Percentiles rank a stretch among this genome's conserved stretches.
Evolutionary conservation across 2,329 filamentous ascomycete species (phyloP).

Genomic region (Phyllosticta citrichinensis): DNA sequence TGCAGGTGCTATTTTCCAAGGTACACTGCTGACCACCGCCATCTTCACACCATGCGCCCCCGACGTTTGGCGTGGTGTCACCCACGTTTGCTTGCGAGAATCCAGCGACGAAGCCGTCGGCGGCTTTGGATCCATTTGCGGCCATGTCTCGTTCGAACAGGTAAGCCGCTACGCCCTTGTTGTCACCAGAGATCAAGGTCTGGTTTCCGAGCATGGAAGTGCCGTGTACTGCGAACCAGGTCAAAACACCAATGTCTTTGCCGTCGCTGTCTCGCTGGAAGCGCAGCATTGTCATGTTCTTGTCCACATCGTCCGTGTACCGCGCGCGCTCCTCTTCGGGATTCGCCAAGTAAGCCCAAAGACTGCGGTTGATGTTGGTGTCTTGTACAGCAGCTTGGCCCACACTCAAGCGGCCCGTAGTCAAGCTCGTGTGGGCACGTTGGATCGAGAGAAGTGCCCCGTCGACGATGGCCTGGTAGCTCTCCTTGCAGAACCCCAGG

Average conservation of each 20-base stretch:
- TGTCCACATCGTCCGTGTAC: conserved; percentile 62
- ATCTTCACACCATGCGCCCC: conserved; percentile 84
- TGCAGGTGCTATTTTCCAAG: conserved; percentile 77
- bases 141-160: conserved; percentile 65
- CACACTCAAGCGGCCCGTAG: conserved; percentile 60
- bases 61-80: conserved; percentile 79
- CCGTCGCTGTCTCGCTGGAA: conserved; percentile 65
- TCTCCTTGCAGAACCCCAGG: conserved; percentile 75
- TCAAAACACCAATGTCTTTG: conserved; percentile 70
- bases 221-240: conserved; percentile 88
- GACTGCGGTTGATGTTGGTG: conserved; percentile 81
- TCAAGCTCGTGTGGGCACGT: conserved; percentile 63
- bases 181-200: conserved; percentile 84
- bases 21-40: conserved; percentile 58
- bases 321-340: conserved; percentile 61
- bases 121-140: conserved; percentile 36
- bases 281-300: conserved; percentile 67
- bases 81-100: conserved; percentile 90
- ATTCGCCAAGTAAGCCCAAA: conserved; percentile 81
- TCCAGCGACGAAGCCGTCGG: conserved; percentile 69
- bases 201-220: conserved; percentile 89
- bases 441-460: conserved; percentile 74
- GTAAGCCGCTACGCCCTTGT: conserved; percentile 86
- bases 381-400: conserved; percentile 60
- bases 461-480: conserved; percentile 80